Base-by-base conservation (phyloP, 2,329 filamentous ascomycete species). In the Fusarium xyrophilum region DNA sequence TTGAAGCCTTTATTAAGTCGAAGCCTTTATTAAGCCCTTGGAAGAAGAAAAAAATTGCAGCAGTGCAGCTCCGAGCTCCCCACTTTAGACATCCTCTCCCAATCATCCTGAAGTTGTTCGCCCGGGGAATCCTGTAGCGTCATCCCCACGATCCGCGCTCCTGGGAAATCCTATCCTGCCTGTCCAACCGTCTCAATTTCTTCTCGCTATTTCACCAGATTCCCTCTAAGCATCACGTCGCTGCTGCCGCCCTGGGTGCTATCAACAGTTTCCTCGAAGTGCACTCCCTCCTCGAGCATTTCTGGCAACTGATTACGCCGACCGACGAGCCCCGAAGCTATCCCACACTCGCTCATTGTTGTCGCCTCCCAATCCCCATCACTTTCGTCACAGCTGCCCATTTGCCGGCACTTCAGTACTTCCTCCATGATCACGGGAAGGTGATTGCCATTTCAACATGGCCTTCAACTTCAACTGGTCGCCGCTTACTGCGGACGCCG, bases 401-500 rank as follows among this genome's bases (percentile, higher is more conserved):
- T 67, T 48, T 52, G 56, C 68, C 68, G 68, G 73, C 72, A 56
- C 70, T 65, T 69, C 54, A 43, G 62, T 64, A 53, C 66, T 63
- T 67, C 54, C 70, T 73, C 69, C 71, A 81, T 81, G 79, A 73
- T 76, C 63, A 68, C 74, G 74, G 75, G 72, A 72, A 72, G 56
- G 71, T 74, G 70, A 76, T 70, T 68, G 82, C 81, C 81, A 82
- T 82, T 80, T 82, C 80, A 85, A 82, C 81, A 99, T 99, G 96
- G 96, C 96, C 74, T 99, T 99, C 91, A 98, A 98, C 86, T 99
- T 99, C 92, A 98, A 98, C 93, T 99, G 96, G 96, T 97, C 93
- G 87, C 96, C 96, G 77, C 87, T 99, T 71, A 96, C 96, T 82
- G 95, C 95, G 77, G 96, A 98, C 83, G 95, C 93, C 76, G 88